Percentiles rank a stretch among this genome's conserved stretches.
Evolutionary conservation across 805 yeast species (phyloP).

Genomic region (Priceomyces castillae): DNA sequence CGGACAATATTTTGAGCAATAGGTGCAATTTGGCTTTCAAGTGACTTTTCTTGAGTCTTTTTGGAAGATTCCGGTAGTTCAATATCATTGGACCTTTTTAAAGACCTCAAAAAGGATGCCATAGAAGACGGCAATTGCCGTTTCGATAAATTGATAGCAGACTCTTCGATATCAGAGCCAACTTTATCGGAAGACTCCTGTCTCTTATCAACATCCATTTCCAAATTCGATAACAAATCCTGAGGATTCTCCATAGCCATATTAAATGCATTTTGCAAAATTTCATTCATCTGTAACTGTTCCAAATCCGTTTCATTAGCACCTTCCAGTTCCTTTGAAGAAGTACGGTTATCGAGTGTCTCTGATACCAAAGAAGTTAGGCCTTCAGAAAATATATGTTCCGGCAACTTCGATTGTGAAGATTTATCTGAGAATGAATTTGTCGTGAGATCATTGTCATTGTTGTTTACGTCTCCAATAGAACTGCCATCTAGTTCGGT

Average conservation of each 20-base stretch:
- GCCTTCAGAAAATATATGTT: not conserved
- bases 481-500: conserved; percentile 10
- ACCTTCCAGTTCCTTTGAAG: not conserved
- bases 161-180: conserved; percentile 1
- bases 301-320: conserved; percentile 49
- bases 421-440: not conserved
- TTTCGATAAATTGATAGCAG: not conserved
- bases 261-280: conserved; percentile 72
- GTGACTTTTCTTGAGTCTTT: not conserved
- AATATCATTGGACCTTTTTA: conserved; percentile 14
- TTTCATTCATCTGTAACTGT: conserved; percentile 57
- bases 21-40: conserved; percentile 5
- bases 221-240: conserved; percentile 39
- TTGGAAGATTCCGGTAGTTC: conserved; percentile 6
- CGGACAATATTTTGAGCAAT: conserved; percentile 11
- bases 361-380: not conserved
- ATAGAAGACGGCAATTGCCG: conserved; percentile 13
- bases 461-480: not conserved
- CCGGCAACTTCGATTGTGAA: too few species aligned
- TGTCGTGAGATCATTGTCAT: not conserved
- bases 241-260: conserved; percentile 70
- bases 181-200: not conserved
- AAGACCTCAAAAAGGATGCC: conserved; percentile 13
- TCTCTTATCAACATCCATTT: conserved; percentile 18
- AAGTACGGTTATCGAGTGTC: not conserved